phyloP scores from a whole-genome alignment of 2,329 filamentous ascomycete genomes.

The Monilinia polystroma region DNA sequence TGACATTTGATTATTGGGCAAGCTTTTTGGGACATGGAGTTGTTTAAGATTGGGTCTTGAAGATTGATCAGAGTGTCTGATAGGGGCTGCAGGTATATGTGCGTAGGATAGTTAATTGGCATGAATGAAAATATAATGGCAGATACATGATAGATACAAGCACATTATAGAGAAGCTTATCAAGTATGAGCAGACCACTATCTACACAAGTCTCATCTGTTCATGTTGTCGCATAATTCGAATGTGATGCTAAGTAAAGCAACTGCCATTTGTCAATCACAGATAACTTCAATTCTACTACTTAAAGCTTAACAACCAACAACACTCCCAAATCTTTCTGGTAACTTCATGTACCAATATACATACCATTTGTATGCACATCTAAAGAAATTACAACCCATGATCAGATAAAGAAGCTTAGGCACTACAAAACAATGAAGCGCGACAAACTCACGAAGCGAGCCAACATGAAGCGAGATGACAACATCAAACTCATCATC shows the following conservation, averaged over 20 bases:
- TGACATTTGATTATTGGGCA: neutral
- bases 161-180: neutral
- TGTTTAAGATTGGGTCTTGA: neutral
- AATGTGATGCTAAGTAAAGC: neutral
- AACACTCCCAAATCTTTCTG: neutral
- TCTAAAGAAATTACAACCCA: neutral
- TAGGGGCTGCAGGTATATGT: neutral
- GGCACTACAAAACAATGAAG: neutral
- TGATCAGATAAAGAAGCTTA: neutral
- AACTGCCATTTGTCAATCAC: neutral
- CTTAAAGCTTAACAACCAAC: neutral
- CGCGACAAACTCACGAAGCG: neutral
- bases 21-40: neutral
- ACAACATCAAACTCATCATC: neutral
- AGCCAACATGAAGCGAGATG: slow-evolving; percentile 4
- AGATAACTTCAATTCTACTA: neutral
- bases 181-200: neutral
- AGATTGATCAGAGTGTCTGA: neutral
- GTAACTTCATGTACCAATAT: too few species aligned
- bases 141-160: neutral
- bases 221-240: neutral
- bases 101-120: neutral
- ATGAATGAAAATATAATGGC: neutral
- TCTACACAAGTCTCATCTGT: neutral
- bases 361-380: neutral